phyloP scores from a whole-genome alignment of 2,329 filamentous ascomycete genomes.

The Aspergillus novoparasiticus region DNA sequence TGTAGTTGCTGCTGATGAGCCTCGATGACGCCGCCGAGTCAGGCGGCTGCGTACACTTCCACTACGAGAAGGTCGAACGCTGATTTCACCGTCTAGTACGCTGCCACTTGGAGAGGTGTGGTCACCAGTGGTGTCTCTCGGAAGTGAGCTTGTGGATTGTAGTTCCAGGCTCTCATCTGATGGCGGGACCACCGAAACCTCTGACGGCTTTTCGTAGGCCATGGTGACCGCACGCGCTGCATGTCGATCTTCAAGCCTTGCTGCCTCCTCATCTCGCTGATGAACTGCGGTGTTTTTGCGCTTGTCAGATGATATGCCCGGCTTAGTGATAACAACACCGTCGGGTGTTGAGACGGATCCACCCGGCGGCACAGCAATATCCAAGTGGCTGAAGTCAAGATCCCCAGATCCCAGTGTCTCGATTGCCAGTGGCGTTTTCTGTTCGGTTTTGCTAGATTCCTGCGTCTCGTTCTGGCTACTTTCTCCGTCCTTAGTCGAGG shows the following conservation, averaged over 20 bases:
- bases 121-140: constrained; percentile 52
- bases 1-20: constrained; percentile 74
- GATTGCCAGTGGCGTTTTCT: constrained; percentile 72
- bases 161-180: constrained; percentile 37
- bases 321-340: constrained; percentile 41
- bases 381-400: constrained; percentile 84
- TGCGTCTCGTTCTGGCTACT: constrained; percentile 29
- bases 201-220: constrained; percentile 54
- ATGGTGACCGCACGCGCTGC: constrained; percentile 63
- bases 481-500: constrained; percentile 26
- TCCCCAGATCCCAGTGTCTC: constrained; percentile 89
- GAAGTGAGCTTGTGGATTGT: constrained; percentile 32
- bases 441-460: constrained; percentile 34
- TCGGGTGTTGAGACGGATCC: constrained; percentile 41
- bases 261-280: constrained; percentile 54
- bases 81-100: constrained; percentile 63
- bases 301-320: constrained; percentile 32
- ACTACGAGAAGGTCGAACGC: constrained; percentile 59
- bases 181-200: constrained; percentile 44
- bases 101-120: constrained; percentile 68
- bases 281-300: constrained; percentile 40
- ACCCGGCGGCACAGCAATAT: constrained; percentile 57
- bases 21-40: constrained; percentile 71
- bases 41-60: constrained; percentile 69
- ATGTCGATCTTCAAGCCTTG: constrained; percentile 61